These are phyloP conservation scores for Aspergillus thermomutatus DNA, from an alignment of 2,329 filamentous ascomycete genomes.

Conservation along the genomic window DNA sequence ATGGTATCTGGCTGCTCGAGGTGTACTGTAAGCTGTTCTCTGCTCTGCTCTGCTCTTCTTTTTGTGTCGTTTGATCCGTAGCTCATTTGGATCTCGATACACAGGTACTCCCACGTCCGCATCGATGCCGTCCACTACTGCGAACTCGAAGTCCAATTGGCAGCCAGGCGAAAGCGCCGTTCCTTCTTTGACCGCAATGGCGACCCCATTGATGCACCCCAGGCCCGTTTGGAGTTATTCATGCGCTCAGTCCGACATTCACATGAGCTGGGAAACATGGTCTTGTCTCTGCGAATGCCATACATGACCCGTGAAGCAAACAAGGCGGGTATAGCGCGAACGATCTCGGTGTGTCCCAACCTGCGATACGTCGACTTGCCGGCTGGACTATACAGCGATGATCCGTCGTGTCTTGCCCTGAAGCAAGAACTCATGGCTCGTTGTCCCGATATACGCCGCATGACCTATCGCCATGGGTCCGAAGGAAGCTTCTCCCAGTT, in stretches of 20 bases:
- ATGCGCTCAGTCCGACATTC: slow-evolving; percentile 80
- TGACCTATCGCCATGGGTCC: slow-evolving; percentile 76
- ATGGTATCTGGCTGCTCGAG: slow-evolving; percentile 63
- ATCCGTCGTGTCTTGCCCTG: slow-evolving; percentile 69
- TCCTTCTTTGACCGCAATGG: slow-evolving; percentile 73
- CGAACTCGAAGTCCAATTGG: slow-evolving; percentile 75
- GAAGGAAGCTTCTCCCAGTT: slow-evolving; percentile 74
- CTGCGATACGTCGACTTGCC: slow-evolving; percentile 87
- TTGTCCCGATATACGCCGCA: slow-evolving; percentile 81
- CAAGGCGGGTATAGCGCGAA: slow-evolving; percentile 78
- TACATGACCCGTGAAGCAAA: slow-evolving; percentile 92
- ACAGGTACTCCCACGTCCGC: slow-evolving; percentile 80
- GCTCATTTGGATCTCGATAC: slow-evolving; percentile 3
- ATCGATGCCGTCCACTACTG: slow-evolving; percentile 96
- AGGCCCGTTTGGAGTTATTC: slow-evolving; percentile 71
- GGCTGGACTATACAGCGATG: slow-evolving; percentile 80
- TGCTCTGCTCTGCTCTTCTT: slow-evolving; percentile 3
- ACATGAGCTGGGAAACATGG: slow-evolving; percentile 63
- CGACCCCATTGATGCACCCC: slow-evolving; percentile 75
- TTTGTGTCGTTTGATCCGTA: slow-evolving; percentile 1
- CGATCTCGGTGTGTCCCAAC: slow-evolving; percentile 79
- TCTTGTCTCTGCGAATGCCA: slow-evolving; percentile 80
- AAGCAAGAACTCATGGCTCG: slow-evolving; percentile 80
- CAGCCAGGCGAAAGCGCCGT: slow-evolving; percentile 72
- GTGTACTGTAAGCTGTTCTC: slow-evolving; percentile 57